Percentiles rank a stretch among this genome's conserved stretches.
Evolutionary conservation across 352 stramenopile species (phyloP).

Genomic region (Phytophthora constricta): DNA sequence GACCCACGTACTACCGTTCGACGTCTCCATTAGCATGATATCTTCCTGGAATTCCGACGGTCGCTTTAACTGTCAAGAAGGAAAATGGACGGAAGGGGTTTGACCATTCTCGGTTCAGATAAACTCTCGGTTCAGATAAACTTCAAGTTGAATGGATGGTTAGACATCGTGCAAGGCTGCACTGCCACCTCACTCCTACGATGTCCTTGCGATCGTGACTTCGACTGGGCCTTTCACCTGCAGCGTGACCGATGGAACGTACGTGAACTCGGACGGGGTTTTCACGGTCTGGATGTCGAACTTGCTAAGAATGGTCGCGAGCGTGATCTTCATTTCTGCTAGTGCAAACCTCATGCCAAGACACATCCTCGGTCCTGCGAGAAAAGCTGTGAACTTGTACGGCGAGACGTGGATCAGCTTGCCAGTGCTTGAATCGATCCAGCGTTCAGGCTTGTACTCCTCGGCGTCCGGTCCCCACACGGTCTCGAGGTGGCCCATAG

Average conservation of each 20-base stretch:
- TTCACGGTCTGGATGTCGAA: conserved; percentile 50
- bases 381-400: conserved; percentile 53
- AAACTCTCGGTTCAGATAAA: too few relatives aligned
- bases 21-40: conserved; percentile 29
- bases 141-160: conserved; percentile 15
- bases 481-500: conserved; percentile 52
- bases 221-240: conserved; percentile 45
- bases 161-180: background rate
- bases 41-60: background rate
- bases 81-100: conserved; percentile 4
- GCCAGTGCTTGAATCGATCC: conserved; percentile 44
- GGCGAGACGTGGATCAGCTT: conserved; percentile 36
- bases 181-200: background rate
- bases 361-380: conserved; percentile 52
- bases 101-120: too few relatives aligned
- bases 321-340: conserved; percentile 43
- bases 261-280: conserved; percentile 44
- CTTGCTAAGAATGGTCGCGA: conserved; percentile 56
- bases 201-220: conserved; percentile 13
- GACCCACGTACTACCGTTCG: conserved; percentile 5
- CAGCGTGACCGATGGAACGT: conserved; percentile 55
- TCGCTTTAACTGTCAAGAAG: background rate
- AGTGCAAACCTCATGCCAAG: conserved; percentile 44
- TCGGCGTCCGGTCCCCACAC: conserved; percentile 54
- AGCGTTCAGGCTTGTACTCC: conserved; percentile 67